These are phyloP conservation scores for Coemansia asiatica DNA, from an alignment of 192 early-diverging fungal species.

Conservation along the genomic window DNA sequence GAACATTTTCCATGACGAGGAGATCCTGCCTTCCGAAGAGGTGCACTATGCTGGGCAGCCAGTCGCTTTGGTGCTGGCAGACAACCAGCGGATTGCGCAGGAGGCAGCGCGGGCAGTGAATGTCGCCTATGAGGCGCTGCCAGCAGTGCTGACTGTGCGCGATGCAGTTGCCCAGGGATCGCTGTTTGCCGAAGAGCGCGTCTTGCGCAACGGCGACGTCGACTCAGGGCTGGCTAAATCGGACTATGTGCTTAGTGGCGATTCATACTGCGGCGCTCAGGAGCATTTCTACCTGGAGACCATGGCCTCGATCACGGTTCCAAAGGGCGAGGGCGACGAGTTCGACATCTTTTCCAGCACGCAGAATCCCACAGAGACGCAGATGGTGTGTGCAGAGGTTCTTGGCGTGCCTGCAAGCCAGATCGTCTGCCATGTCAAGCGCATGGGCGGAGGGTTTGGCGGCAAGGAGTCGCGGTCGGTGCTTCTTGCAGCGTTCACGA, in stretches of 20 bases:
- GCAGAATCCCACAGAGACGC: conserved; percentile 76
- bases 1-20: conserved; percentile 70
- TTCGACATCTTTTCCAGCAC: conserved; percentile 77
- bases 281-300: conserved; percentile 94
- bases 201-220: conserved; percentile 65
- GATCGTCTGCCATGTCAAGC: conserved; percentile 75
- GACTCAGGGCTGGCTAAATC: conserved; percentile 56
- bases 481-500: conserved; percentile 62
- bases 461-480: conserved; percentile 73
- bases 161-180: conserved; percentile 71
- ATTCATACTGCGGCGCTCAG: conserved; percentile 59
- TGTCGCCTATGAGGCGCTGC: conserved; percentile 70
- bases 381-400: conserved; percentile 66
- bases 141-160: conserved; percentile 74
- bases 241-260: conserved; percentile 60
- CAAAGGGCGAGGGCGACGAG: conserved; percentile 74
- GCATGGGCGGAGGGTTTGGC: conserved; percentile 88
- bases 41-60: conserved; percentile 73
- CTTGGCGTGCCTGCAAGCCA: conserved; percentile 73
- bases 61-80: conserved; percentile 80
- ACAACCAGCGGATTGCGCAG: conserved; percentile 63
- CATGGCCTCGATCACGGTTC: conserved; percentile 65
- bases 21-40: conserved; percentile 70
- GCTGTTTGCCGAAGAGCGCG: conserved; percentile 59
- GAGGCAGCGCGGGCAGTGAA: conserved; percentile 69